A percentile compares a stretch with the other conserved stretches of the same genome.
phyloP scores from a whole-genome alignment of 2,329 filamentous ascomycete species.

The Penicillium sp. region DNA sequence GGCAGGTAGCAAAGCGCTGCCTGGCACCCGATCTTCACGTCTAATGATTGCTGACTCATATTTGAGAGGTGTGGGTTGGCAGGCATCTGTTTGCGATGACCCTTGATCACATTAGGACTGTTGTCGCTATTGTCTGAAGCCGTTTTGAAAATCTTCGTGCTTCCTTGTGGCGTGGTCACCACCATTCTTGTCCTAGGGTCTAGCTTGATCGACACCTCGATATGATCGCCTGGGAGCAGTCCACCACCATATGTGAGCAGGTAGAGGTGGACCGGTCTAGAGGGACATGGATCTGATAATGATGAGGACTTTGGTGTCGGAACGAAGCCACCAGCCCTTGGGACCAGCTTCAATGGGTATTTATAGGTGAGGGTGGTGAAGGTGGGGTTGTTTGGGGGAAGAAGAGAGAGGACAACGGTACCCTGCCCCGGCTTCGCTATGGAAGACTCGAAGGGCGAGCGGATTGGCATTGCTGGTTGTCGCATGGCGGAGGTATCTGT shows the following conservation, averaged over 20 bases:
- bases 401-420: constrained; percentile 64
- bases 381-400: constrained; percentile 66
- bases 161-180: constrained; percentile 61
- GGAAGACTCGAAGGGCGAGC: constrained; percentile 71
- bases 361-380: constrained; percentile 76
- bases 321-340: constrained; percentile 63
- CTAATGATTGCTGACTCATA: constrained; percentile 48
- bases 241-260: constrained; percentile 92
- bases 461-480: constrained; percentile 32
- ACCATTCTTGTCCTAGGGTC: constrained; percentile 60
- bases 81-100: constrained; percentile 31
- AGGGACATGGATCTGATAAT: constrained; percentile 27
- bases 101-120: constrained; percentile 23
- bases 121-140: constrained; percentile 25
- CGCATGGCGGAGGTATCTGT: constrained; percentile 14
- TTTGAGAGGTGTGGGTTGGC: constrained; percentile 34
- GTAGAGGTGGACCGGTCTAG: constrained; percentile 69
- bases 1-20: constrained; percentile 64
- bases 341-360: constrained; percentile 91
- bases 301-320: constrained; percentile 40
- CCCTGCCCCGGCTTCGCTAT: constrained; percentile 72
- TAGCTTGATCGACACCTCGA: constrained; percentile 67
- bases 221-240: constrained; percentile 78
- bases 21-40: constrained; percentile 45
- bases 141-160: constrained; percentile 94